These are phyloP conservation scores for Plasmodium falciparum DNA, from an alignment of 169 alveolate genomes.

Conservation along the genomic window DNA sequence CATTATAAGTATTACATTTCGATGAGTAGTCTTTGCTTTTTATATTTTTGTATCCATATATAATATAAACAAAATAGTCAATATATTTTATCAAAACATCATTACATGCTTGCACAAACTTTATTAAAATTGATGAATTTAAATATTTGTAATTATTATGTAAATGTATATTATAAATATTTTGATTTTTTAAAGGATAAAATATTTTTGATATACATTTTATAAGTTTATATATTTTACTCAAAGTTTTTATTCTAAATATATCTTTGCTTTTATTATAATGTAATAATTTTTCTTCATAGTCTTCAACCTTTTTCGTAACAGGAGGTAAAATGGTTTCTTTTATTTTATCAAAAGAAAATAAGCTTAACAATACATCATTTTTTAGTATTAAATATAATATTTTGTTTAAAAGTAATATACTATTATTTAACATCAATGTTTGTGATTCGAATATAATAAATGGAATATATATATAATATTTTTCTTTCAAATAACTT, in stretches of 20 bases:
- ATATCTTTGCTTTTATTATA: slow-evolving; percentile 10
- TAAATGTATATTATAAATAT: slow-evolving; percentile 8
- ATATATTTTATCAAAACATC: slow-evolving; percentile 35
- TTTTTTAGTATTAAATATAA: slow-evolving; percentile 17
- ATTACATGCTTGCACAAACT: slow-evolving; percentile 40
- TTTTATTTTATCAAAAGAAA: slow-evolving; percentile 24
- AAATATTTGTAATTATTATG: slow-evolving; percentile 53
- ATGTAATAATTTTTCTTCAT: not conserved
- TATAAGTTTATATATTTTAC: slow-evolving; percentile 59
- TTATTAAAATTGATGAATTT: slow-evolving; percentile 9
- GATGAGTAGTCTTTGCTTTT: not conserved
- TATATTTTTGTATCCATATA: not conserved
- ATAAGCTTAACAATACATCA: slow-evolving; percentile 24
- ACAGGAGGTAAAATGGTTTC: no score
- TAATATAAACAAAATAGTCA: slow-evolving; percentile 40
- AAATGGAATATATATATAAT: slow-evolving; percentile 65
- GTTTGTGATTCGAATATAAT: slow-evolving; percentile 68
- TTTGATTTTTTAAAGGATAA: slow-evolving; percentile 55
- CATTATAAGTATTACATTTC: not conserved
- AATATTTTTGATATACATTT: slow-evolving; percentile 62
- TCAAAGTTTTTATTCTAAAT: slow-evolving; percentile 35
- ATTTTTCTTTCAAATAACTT: slow-evolving; percentile 42
- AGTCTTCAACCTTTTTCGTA: not conserved
- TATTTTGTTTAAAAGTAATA: slow-evolving; percentile 29
- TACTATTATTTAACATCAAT: slow-evolving; percentile 31